Conservation (phyloP, 2,329 filamentous ascomycete species). For the Bipolaris victoriae region DNA sequence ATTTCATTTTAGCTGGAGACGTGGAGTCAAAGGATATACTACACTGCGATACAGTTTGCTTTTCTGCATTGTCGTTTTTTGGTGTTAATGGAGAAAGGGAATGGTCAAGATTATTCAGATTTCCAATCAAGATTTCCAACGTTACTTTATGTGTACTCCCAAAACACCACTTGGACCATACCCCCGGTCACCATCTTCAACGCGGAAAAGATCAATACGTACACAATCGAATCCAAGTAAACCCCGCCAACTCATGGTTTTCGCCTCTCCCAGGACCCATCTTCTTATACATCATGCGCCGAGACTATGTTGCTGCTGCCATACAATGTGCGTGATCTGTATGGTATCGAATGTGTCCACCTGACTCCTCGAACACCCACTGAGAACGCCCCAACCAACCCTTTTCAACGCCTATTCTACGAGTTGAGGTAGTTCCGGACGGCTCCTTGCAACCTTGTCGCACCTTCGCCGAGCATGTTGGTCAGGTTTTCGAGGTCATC, state of each 20-base stretch:
- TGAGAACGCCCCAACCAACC: background rate
- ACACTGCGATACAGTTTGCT: background rate
- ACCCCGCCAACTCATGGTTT: slow-evolving; percentile 1
- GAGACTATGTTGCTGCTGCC: background rate
- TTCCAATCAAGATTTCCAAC: background rate
- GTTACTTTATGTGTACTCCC: slow-evolving; percentile 8
- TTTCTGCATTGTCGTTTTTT: background rate
- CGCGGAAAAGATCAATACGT: background rate
- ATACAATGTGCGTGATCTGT: background rate
- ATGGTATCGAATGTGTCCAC: background rate
- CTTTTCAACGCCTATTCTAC: slow-evolving; percentile 26
- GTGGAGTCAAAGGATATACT: background rate
- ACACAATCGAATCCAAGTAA: background rate
- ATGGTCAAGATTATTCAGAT: background rate
- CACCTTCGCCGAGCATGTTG: slow-evolving; percentile 82
- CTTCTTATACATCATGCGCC: slow-evolving; percentile 6
- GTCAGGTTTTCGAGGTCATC: slow-evolving; percentile 94
- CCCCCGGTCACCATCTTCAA: background rate
- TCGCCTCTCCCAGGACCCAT: background rate
- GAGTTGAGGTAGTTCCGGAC: slow-evolving; percentile 51
- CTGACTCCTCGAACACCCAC: background rate
- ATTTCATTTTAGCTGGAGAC: background rate
- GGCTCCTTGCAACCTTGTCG: slow-evolving; percentile 74
- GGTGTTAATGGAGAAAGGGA: background rate
- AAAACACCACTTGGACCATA: slow-evolving; percentile 6